phyloP scores from a whole-genome alignment of 768 basidiomycete genomes.

The Lactarius psammicola region DNA sequence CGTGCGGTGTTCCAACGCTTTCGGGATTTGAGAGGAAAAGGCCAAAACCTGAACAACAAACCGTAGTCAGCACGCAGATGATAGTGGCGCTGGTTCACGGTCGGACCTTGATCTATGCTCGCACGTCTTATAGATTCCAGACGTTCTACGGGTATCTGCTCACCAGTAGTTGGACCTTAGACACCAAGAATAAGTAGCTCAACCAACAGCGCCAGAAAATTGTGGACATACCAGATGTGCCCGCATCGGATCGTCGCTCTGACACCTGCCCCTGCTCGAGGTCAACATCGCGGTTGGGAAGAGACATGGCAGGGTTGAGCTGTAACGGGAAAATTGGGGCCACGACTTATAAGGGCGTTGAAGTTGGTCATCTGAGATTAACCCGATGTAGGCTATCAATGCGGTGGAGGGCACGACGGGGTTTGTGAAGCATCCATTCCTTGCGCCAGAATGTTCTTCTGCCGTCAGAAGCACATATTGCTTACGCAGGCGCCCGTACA shows the following conservation, averaged over 20 bases:
- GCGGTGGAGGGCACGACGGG: background rate
- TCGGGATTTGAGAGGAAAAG: background rate
- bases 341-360: background rate
- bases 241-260: background rate
- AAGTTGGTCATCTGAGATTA: background rate
- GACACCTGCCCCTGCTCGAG: conserved; percentile 1
- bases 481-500: background rate
- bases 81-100: background rate
- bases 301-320: background rate
- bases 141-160: background rate
- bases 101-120: background rate
- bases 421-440: background rate
- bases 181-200: background rate
- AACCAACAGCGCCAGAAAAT: background rate
- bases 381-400: background rate
- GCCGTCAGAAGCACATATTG: background rate
- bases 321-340: background rate
- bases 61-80: background rate
- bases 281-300: background rate
- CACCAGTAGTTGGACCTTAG: background rate
- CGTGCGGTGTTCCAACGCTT: background rate
- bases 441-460: background rate
- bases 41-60: background rate
- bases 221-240: background rate
- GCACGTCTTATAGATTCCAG: background rate